Evolutionary conservation across 2,329 filamentous ascomycete genomes (phyloP).

Genomic region (Macrophomina pseudophaseolina): DNA sequence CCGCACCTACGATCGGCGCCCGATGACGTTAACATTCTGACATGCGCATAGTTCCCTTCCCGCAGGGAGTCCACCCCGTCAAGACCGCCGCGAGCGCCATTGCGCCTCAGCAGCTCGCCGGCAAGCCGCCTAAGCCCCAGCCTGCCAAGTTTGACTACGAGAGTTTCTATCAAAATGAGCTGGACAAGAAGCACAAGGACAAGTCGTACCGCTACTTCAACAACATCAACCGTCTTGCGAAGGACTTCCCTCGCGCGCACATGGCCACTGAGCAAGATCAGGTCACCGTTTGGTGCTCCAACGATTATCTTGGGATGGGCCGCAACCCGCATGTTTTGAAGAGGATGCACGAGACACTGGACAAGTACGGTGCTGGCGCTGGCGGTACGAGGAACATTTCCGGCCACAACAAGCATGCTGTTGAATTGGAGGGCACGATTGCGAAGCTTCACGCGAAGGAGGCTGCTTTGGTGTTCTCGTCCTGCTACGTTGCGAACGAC

Average conservation of each 20-base stretch:
- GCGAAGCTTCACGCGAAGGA: constrained; percentile 93
- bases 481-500: constrained; percentile 98
- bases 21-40: constrained; percentile 27
- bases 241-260: constrained; percentile 94
- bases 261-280: constrained; percentile 81
- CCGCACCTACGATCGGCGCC: not conserved
- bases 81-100: constrained; percentile 28
- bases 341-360: constrained; percentile 92
- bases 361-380: constrained; percentile 92
- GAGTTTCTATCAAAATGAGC: constrained; percentile 81
- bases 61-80: constrained; percentile 33
- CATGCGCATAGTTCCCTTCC: constrained; percentile 38
- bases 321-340: constrained; percentile 84
- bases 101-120: constrained; percentile 34
- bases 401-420: constrained; percentile 93
- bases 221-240: constrained; percentile 98
- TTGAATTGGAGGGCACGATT: constrained; percentile 79
- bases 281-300: constrained; percentile 98
- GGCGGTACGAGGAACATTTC: constrained; percentile 98
- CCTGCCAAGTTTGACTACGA: constrained; percentile 83
- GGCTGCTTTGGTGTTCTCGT: constrained; percentile 90
- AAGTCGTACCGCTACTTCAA: constrained; percentile 99
- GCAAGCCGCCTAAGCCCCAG: constrained; percentile 54
- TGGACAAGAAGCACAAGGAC: constrained; percentile 99
- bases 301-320: constrained; percentile 98